Base-by-base conservation (phyloP, 2,329 filamentous ascomycete genomes). In the Pseudogymnoascus sp. region DNA sequence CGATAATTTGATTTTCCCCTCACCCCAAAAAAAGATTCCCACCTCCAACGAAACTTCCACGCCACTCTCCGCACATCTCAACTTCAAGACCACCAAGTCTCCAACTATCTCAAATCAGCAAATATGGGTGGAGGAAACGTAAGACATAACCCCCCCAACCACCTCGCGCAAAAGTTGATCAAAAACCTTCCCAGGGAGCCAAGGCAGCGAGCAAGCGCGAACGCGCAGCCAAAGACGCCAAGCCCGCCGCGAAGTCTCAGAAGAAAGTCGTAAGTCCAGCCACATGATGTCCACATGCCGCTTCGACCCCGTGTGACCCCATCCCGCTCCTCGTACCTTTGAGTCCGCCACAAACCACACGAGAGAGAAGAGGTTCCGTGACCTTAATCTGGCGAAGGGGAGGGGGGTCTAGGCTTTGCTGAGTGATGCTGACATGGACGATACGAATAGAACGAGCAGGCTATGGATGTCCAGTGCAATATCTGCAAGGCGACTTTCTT, bases 401-500 rank as follows among this genome's bases (percentile, higher is more conserved):
- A 3, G 4, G 4, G 26, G 26, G 39, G 39, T 18, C 39, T n/a
- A 45, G 40, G 18, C 21, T 47, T 23, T 21, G 16, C 39, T 10
- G 39, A 21, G 39, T 18, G 37, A 16, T 16, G 37, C 37, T 39
- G n/a, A 39, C 7, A 16, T n/a, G 37, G 16, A 8, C 7, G 37
- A 8, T 34, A 29, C 21, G 12, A 6, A 6, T 68, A 90, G 87
- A 92, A 92, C 78, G 80, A 83, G 70, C 80, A 86, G 69, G 89
- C 89, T 65, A 89, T 86, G 80, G 86, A 83, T 72, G 90, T 92
- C 76, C 87, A 90, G 76, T 93, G 89, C 82, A 78, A 83, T 69
- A 80, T 86, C 71, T 93, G 89, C 87, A 89, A 86, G 77, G 83
- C 87, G 70, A 89, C 88, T 31, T 92, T 93, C 79, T 82, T 92